Base-by-base conservation (phyloP, 768 basidiomycete genomes). In the Lentinula aciculospora region DNA sequence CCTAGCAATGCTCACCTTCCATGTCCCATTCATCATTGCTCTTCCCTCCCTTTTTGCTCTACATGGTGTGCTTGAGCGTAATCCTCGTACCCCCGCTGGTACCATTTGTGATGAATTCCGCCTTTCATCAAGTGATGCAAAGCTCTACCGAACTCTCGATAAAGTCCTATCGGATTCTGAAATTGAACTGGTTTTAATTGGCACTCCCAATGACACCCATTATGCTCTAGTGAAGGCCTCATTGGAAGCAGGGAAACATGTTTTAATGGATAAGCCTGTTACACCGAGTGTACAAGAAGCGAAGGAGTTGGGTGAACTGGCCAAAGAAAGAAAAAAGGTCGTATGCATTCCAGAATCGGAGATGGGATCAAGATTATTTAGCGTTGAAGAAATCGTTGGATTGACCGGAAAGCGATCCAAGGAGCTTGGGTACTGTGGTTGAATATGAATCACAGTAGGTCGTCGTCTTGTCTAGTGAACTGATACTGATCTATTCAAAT, bases 211-310 rank as follows among this genome's bases (percentile, higher is more conserved):
- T 64, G 73, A 84, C 42, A 92, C 89, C 0, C 90, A 92, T 68
- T 89, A 84, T 63, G 63, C 70, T 4, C 80, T 86, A 59, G 82
- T 84, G 13, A 90, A 89, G 68, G 80, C 78, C 7, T 80, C 78
- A 8, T 69, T 90, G 46, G 72, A 81, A 58, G 84, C 87, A 1
- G 88, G 87, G 7, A 90, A 91, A 67, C 85, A 91, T 65, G 87
- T 89, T 17, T 82, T 92, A 39, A 85, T 92, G 36, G 90, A 92
- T 65, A 92, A 92, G 66, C 90, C 90, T 3, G 78, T 90, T 17
- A 83, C 86, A 2, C 76, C 88, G 3, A 85, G 82, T 1, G 72
- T 71, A 1, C 68, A 71, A 15, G 77, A 91, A 64, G 87, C 87
- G 3, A 70, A 67, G 53, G 83, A 86, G 60, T 81, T 92, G 28